Percentiles rank a stretch among this genome's conserved stretches.
These are phyloP conservation scores for Nadsonia commutata DNA, from an alignment of 1,139 yeast species.

Conservation along the genomic window DNA sequence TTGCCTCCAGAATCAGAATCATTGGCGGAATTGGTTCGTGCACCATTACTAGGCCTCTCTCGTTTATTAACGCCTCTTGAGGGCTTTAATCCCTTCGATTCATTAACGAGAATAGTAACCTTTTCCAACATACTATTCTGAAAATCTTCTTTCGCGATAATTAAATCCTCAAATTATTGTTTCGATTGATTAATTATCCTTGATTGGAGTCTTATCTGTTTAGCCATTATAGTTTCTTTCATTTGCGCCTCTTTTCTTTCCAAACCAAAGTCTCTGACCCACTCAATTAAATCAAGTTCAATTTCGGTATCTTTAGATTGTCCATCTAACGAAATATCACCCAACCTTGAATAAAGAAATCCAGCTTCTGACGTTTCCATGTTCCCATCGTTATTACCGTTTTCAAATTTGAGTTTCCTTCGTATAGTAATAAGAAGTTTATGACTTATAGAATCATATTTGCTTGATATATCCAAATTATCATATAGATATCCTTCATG, in stretches of 20 bases:
- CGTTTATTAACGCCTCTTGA: background rate
- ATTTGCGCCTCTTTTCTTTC: background rate
- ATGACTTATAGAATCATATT: conserved; percentile 1
- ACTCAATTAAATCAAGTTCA: conserved; percentile 3
- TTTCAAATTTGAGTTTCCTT: background rate
- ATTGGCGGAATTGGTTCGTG: no score
- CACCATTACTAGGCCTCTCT: no score
- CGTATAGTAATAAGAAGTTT: background rate
- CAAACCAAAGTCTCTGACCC: conserved; percentile 4
- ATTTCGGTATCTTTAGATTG: background rate
- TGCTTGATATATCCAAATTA: conserved; percentile 1
- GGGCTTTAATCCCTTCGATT: conserved; percentile 1
- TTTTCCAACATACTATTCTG: conserved; percentile 2
- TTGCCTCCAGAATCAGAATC: no score
- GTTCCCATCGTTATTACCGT: background rate
- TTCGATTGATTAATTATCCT: conserved; percentile 2
- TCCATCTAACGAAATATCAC: background rate
- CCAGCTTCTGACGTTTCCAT: background rate
- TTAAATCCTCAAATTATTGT: conserved; percentile 1
- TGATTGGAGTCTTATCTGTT: background rate
- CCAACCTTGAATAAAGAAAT: background rate
- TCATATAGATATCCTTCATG: background rate
- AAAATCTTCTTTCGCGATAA: conserved; percentile 2
- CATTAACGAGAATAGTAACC: conserved; percentile 3
- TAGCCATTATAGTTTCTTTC: background rate